Conservation (phyloP, 495 filamentous ascomycete genomes). For the Friedmanniomyces simplex region DNA sequence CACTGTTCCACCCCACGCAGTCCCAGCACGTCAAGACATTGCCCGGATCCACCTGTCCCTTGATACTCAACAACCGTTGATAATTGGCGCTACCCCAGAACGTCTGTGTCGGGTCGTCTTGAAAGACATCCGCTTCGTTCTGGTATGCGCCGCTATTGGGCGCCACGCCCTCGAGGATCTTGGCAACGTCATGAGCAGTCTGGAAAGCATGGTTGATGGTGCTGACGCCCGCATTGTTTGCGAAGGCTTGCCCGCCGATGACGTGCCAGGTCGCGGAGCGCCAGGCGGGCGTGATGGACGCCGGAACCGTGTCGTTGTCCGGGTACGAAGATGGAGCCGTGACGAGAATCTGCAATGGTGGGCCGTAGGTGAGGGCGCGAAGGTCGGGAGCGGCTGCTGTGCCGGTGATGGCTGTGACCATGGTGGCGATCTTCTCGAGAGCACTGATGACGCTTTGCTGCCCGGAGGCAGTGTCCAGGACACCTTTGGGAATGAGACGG, state of each 20-base stretch:
- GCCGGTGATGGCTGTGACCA: background rate
- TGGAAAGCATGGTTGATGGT: background rate
- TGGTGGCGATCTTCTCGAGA: slow-evolving; percentile 1
- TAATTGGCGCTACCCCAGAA: slow-evolving; percentile 16
- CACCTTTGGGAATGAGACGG: slow-evolving; percentile 2
- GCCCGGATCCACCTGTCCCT: slow-evolving; percentile 9
- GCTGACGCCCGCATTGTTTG: slow-evolving; percentile 4
- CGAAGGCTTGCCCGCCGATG: background rate
- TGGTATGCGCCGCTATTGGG: slow-evolving; percentile 14
- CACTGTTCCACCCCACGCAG: slow-evolving; percentile 11
- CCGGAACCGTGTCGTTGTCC: slow-evolving; percentile 5
- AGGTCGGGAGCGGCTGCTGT: background rate
- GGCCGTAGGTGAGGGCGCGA: background rate
- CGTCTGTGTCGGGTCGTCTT: background rate
- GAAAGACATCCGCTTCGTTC: slow-evolving; percentile 15
- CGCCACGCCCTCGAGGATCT: slow-evolving; percentile 6
- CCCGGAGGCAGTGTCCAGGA: background rate
- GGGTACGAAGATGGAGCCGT: slow-evolving; percentile 11
- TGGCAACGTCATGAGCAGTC: background rate
- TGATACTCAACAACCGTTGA: slow-evolving; percentile 4
- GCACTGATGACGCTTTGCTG: slow-evolving; percentile 4
- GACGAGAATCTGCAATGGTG: slow-evolving; percentile 11
- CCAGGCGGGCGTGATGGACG: slow-evolving; percentile 15
- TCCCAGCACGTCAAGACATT: slow-evolving; percentile 17
- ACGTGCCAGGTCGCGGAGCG: slow-evolving; percentile 10